Base-by-base conservation (phyloP, 805 yeast species). In the Yarrowia porcina region DNA sequence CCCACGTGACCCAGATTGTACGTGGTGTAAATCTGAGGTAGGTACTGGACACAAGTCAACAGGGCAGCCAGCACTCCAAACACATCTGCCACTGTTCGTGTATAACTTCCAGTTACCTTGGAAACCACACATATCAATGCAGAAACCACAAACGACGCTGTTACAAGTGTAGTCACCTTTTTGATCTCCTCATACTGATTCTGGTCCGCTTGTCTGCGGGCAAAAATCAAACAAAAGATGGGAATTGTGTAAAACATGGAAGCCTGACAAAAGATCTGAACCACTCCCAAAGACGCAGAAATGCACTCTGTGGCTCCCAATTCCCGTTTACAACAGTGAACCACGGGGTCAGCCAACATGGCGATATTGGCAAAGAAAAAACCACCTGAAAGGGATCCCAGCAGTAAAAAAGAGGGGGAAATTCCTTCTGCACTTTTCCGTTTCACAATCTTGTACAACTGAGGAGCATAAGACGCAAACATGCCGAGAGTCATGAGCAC, bases 11-110 rank as follows among this genome's bases (percentile, higher is more conserved):
- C 86, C 65, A 90, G 77, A 1, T 65, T 69, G 68, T 78, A 87
- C 0, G 96, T 90, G 39, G 92, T 88, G 66, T 77, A 73, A 10
- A 90, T 79, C 73, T 90, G 97, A 0, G 97, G 97, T 57, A 89
- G 75, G 69, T 89, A 90, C 74, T 90, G 96, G 32, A 86, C 73
- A 18, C 84, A 76, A 0, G 96, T 86, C 52, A 88, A 74, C 0
- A 79, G 59, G 0, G 94, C 82, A 0, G 93, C 84, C 45, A 84
- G 67, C 13, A 89, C 62, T 0, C 97, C 97, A 65, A 87, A 77
- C 21, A 79, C 42, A 66, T 81, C 80, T 4, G 96, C 78, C n/a
- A 67, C 81, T 82, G 27, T 79, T 36, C 38, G 25, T 12, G 67
- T 54, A 21, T 65, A 57, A 13, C 67, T 60, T 6, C 32, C 36